Conservation (phyloP, 257 asterid genomes). For the Petunia axillaris region DNA sequence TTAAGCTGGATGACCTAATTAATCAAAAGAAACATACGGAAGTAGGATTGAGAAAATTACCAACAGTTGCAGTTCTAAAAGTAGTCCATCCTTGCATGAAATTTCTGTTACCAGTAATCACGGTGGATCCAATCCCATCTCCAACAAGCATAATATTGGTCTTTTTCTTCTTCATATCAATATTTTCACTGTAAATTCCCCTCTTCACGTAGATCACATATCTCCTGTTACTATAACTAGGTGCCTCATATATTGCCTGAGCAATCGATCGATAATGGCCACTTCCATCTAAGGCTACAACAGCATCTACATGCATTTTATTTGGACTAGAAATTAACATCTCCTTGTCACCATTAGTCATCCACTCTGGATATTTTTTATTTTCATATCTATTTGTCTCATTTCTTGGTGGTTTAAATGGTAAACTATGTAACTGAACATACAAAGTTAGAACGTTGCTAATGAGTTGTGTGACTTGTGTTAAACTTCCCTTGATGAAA, state of each 20-base stretch:
- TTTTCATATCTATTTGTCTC: constrained; percentile 19
- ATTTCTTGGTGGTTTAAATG: constrained; percentile 53
- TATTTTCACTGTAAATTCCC: constrained; percentile 80
- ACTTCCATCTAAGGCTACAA: constrained; percentile 79
- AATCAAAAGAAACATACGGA: not conserved
- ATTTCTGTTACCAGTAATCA: constrained; percentile 70
- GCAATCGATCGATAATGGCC: constrained; percentile 67
- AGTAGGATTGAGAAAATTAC: constrained; percentile 37
- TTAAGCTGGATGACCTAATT: too few relatives aligned
- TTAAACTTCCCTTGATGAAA: constrained; percentile 65
- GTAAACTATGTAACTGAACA: constrained; percentile 60
- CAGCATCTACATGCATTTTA: constrained; percentile 68
- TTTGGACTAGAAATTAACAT: constrained; percentile 39
- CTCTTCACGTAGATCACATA: constrained; percentile 81
- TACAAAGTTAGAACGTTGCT: constrained; percentile 74
- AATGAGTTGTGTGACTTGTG: constrained; percentile 88
- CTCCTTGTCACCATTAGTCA: constrained; percentile 73
- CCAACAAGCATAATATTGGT: constrained; percentile 88
- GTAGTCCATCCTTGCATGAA: constrained; percentile 99
- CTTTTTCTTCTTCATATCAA: constrained; percentile 90
- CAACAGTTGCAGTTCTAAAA: constrained; percentile 86
- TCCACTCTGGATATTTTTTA: constrained; percentile 64
- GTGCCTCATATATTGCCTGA: constrained; percentile 73
- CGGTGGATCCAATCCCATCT: constrained; percentile 84
- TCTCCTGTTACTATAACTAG: constrained; percentile 71